Evolutionary conservation across 2,329 filamentous ascomycete species (phyloP), one percentile per base, ranked within the genome.

Genomic region (Ambrosiella beaveri): DNA sequence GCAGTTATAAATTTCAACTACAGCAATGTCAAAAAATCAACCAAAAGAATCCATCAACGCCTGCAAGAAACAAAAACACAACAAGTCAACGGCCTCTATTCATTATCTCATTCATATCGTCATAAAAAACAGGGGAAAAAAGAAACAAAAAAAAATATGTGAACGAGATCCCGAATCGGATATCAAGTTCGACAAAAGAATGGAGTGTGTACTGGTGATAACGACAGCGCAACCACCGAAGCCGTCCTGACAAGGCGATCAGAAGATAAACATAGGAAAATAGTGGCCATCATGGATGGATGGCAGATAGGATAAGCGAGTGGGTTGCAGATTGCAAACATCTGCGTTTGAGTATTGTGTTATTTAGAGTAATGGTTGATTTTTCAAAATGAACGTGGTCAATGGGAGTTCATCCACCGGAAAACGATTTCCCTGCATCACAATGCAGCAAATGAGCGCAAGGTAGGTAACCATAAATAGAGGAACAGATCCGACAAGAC

Each of bases 71-170:
- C 7, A 40, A 38, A 56, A 3, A 36, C 6, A 15, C 7, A 35
- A 57, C 11, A 15, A 59, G 49, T 27, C 27, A 27, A 27, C 27
- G 27, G 37, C 49, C 47, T 59, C 57, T 56, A 56, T 27, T 54
- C 57, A 57, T 57, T 27, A 57, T 49, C 54, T 55, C 45, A 53
- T 38, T 45, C 54, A 53, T 57, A 59, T 39, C 27, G 35, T 60
- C 56, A 54, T 62, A 56, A 59, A 41, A 54, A 39, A 54, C 44
- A 35, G 44, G 40, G 12, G 39, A 41, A 52, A 39, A 54, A 38
- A 53, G 35, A 53, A 54, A 38, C 13, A 53, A 49, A 54, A 53
- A 19, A 38, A 13, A 52, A 54, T 53, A 44, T 57, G 41, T 39
- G 38, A 5, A n/a, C 7, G 41, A 27, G 44, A 54, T 17, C 40